A percentile compares a stretch with the other conserved stretches of the same genome.
phyloP scores from a whole-genome alignment of 352 stramenopile species.

The Globisporangium paddicum region DNA sequence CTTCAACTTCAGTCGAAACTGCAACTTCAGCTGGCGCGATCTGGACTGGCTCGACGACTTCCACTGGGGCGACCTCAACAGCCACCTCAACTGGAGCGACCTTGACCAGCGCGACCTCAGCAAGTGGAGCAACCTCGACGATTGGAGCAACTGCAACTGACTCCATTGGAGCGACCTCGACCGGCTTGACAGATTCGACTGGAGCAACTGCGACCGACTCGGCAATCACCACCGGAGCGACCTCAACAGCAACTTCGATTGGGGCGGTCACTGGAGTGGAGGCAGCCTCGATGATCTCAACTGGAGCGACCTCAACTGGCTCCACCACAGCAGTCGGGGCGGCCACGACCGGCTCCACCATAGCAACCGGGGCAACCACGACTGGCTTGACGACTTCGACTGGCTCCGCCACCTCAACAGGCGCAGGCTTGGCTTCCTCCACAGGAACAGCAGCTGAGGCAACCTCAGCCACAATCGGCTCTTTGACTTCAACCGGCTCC shows the following conservation, averaged over 20 bases:
- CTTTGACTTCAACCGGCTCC: neutral
- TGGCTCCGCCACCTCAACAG: neutral
- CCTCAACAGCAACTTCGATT: too few species aligned
- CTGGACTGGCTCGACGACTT: neutral
- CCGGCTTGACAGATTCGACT: too few species aligned
- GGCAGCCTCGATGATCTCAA: too few species aligned
- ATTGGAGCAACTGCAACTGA: too few species aligned
- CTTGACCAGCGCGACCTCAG: neutral
- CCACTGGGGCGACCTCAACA: neutral
- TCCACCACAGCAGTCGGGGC: too few species aligned
- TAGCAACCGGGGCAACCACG: neutral
- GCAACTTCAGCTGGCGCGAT: neutral
- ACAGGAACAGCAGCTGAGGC: neutral
- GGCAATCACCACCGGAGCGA: too few species aligned
- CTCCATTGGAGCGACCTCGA: too few species aligned
- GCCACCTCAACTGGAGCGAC: neutral
- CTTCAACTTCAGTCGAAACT: neutral
- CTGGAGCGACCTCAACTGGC: too few species aligned
- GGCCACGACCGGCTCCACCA: neutral
- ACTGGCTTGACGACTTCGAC: neutral
- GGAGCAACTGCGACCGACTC: too few species aligned
- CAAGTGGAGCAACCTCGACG: neutral
- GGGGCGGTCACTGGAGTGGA: too few species aligned
- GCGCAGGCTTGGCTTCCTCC: neutral
- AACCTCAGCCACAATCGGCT: neutral